Base-by-base conservation (phyloP, 805 yeast species). In the Wickerhamiella kazuoi region DNA sequence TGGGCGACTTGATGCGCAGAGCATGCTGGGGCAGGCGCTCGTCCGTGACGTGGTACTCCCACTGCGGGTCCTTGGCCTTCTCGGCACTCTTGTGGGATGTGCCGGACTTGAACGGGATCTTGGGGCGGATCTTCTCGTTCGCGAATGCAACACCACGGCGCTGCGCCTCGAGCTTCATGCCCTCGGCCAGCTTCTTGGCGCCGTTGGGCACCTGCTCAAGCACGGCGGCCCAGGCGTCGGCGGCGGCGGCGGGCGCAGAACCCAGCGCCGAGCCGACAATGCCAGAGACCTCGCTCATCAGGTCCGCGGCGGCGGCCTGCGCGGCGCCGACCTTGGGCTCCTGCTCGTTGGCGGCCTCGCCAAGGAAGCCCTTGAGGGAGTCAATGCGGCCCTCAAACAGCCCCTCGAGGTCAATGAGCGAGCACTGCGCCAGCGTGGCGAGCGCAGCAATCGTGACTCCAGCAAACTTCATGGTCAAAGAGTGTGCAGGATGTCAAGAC, bases 1-100 rank as follows among this genome's bases (percentile, higher is more conserved):
- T 64, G 14, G 93, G 93, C 50, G 63, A 64, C 60, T 70, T 71
- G 49, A 74, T 71, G 54, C 87, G 72, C 59, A 79, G 64, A 44
- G 69, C 60, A 57, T 75, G 68, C 50, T 63, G 58, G 16, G 43
- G 44, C 33, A 21, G 31, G 16, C 19, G 8, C 4, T 14, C 21
- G 17, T n/a, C 11, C 14, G 24, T 20, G 32, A 31, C 38, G 13
- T 13, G 16, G 7, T 8, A 29, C 15, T 14, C 17, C 32, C 32
- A 29, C 8, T 29, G 17, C 17, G 32, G 15, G 17, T 16, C 17
- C 15, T 29, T 14, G n/a, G n/a, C n/a, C n/a, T n/a, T n/a, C n/a
- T n/a, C n/a, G n/a, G n/a, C n/a, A n/a, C n/a, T n/a, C 32, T 29
- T 29, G 32, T 14, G 17, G 26, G 26, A 6, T 7, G 26, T 23